Base-by-base conservation (phyloP, 139 green algal genomes). In the Mesotaenium endlicherianum region DNA sequence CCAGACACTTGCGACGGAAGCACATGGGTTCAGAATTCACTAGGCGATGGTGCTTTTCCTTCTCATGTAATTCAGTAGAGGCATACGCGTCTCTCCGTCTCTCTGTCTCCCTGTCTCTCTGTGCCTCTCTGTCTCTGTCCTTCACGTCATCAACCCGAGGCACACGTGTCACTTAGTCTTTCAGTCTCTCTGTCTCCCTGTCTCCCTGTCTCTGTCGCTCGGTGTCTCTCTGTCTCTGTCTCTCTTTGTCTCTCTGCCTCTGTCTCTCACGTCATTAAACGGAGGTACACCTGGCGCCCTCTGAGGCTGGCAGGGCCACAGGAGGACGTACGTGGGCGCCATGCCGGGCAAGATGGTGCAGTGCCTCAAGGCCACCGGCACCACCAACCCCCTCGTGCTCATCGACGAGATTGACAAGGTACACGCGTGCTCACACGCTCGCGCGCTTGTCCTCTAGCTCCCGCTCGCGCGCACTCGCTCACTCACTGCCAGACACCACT, bases 391-490 rank as follows among this genome's bases (percentile, higher is more conserved):
- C 3, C 91, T 99, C 69, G 92, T 99, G 44, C 90, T 98, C 0
- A 98, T 99, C 64, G 96, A 99, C 82, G 96, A 99, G 87, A 97
- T 99, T 17, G 95, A 99, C 91, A 99, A 99, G 91, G 85, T 97
- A n/a, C n/a, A n/a, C n/a, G n/a, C n/a, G n/a, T n/a, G n/a, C n/a
- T n/a, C n/a, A n/a, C n/a, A n/a, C n/a, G n/a, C n/a, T n/a, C n/a
- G n/a, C n/a, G n/a, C n/a, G n/a, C n/a, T n/a, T n/a, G n/a, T n/a
- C n/a, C n/a, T n/a, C n/a, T n/a, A n/a, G n/a, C n/a, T n/a, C n/a
- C n/a, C n/a, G n/a, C n/a, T n/a, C n/a, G n/a, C n/a, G n/a, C n/a
- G n/a, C n/a, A n/a, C n/a, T n/a, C n/a, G n/a, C n/a, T n/a, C n/a
- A n/a, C n/a, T n/a, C n/a, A n/a, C n/a, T n/a, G n/a, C n/a, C n/a